Percentiles rank a stretch among this genome's conserved stretches.
Conservation (phyloP, 2,329 filamentous ascomycete species). For the Huntiella abstrusa region DNA sequence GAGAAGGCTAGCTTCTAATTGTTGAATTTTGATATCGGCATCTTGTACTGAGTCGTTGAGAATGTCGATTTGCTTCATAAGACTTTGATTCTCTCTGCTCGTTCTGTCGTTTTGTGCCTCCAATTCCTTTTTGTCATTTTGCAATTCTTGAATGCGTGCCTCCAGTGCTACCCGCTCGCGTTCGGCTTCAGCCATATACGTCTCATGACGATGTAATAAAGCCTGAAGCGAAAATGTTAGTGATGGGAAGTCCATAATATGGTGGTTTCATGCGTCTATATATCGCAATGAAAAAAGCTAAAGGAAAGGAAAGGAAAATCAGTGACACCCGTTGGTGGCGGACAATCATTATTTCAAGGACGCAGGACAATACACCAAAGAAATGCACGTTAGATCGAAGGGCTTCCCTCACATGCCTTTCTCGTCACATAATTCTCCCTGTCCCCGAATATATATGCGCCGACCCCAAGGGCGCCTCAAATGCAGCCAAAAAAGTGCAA, state of each 20-base stretch:
- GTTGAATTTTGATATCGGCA: conserved; percentile 62
- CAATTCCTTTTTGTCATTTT: conserved; percentile 52
- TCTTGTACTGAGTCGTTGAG: conserved; percentile 64
- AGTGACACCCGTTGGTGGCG: neutral
- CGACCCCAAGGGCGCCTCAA: too few relatives aligned
- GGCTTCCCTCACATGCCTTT: too few relatives aligned
- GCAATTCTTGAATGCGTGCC: conserved; percentile 54
- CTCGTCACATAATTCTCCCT: too few relatives aligned
- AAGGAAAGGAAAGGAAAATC: neutral
- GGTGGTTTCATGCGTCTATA: neutral
- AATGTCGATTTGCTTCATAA: conserved; percentile 69
- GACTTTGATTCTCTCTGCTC: conserved; percentile 62
- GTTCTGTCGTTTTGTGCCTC: conserved; percentile 60
- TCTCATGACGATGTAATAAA: conserved; percentile 76
- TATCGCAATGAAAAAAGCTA: too few relatives aligned
- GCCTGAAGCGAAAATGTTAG: conserved; percentile 69
- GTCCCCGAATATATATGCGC: too few relatives aligned
- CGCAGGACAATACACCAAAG: too few relatives aligned
- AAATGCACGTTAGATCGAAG: too few relatives aligned
- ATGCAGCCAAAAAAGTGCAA: too few relatives aligned
- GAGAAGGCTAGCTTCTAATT: conserved; percentile 56
- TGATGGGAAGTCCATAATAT: conserved; percentile 22
- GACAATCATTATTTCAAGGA: neutral
- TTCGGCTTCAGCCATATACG: conserved; percentile 84
- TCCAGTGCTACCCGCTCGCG: conserved; percentile 59